These are phyloP conservation scores for Asterella californica DNA, from an alignment of 225 moss, liverwort and hornwort genomes.

Conservation along the genomic window DNA sequence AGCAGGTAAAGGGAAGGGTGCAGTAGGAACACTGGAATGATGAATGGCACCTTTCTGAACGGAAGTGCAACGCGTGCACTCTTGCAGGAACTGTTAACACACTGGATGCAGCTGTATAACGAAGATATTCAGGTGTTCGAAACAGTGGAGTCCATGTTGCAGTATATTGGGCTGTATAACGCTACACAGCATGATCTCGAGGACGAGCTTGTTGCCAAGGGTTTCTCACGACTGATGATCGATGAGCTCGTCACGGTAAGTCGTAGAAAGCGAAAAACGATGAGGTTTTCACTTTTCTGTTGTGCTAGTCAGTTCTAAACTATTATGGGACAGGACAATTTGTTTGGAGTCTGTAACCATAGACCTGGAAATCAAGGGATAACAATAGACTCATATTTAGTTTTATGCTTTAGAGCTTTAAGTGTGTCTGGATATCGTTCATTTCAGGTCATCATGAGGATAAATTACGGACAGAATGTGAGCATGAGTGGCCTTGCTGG, in stretches of 20 bases:
- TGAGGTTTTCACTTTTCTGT: background rate
- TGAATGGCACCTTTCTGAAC: background rate
- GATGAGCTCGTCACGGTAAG: constrained; percentile 83
- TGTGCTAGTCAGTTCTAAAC: background rate
- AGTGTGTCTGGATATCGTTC: background rate
- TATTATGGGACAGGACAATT: background rate
- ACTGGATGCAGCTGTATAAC: constrained; percentile 57
- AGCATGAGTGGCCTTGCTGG: constrained; percentile 91
- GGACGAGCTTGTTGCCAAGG: constrained; percentile 57
- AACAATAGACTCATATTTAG: background rate
- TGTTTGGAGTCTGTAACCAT: background rate
- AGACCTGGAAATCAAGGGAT: background rate
- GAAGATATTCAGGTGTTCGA: constrained; percentile 59
- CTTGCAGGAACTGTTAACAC: constrained; percentile 59
- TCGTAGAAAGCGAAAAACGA: background rate
- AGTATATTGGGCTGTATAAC: constrained; percentile 64
- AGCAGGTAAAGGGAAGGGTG: background rate
- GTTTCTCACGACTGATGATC: constrained; percentile 66
- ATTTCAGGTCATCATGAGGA: constrained; percentile 71
- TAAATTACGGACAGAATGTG: constrained; percentile 91
- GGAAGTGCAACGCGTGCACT: background rate
- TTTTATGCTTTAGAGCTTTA: background rate
- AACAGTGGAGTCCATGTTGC: constrained; percentile 66
- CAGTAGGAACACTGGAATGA: background rate
- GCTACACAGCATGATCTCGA: constrained; percentile 58